Evolutionary conservation across 768 basidiomycete genomes (phyloP).

Genomic region (Piloderma croceum): DNA sequence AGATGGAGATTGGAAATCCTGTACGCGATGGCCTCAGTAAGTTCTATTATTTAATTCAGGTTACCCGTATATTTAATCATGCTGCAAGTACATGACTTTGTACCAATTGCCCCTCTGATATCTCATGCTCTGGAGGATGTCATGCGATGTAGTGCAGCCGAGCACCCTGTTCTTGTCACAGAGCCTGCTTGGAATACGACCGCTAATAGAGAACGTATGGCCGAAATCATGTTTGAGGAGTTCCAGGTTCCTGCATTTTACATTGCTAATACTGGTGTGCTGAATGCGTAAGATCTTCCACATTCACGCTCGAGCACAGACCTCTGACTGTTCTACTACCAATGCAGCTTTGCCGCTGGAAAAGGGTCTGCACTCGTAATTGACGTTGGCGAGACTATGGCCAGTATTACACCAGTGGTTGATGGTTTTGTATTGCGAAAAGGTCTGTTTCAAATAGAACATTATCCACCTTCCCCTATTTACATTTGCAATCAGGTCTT

Average conservation of each 20-base stretch:
- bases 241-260: slow-evolving; percentile 95
- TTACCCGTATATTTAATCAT: background rate
- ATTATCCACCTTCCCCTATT: background rate
- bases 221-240: slow-evolving; percentile 97
- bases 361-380: slow-evolving; percentile 96
- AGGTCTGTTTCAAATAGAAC: slow-evolving; percentile 42
- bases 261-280: slow-evolving; percentile 88
- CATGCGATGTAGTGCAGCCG: slow-evolving; percentile 69
- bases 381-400: slow-evolving; percentile 85
- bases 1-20: slow-evolving; percentile 84
- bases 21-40: slow-evolving; percentile 80
- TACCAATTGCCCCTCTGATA: slow-evolving; percentile 63
- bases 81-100: slow-evolving; percentile 65
- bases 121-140: slow-evolving; percentile 70
- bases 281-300: slow-evolving; percentile 69
- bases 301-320: background rate
- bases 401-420: slow-evolving; percentile 91
- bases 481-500: slow-evolving; percentile 50
- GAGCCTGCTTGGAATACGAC: slow-evolving; percentile 96
- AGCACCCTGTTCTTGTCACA: slow-evolving; percentile 90
- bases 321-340: too few relatives aligned
- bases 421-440: slow-evolving; percentile 97
- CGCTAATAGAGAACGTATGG: slow-evolving; percentile 90
- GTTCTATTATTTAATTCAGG: slow-evolving; percentile 18
- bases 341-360: slow-evolving; percentile 83